Percentiles rank a stretch among this genome's conserved stretches.
Conservation (phyloP, 2,329 filamentous ascomycete genomes). For the Cercospora canescens region DNA sequence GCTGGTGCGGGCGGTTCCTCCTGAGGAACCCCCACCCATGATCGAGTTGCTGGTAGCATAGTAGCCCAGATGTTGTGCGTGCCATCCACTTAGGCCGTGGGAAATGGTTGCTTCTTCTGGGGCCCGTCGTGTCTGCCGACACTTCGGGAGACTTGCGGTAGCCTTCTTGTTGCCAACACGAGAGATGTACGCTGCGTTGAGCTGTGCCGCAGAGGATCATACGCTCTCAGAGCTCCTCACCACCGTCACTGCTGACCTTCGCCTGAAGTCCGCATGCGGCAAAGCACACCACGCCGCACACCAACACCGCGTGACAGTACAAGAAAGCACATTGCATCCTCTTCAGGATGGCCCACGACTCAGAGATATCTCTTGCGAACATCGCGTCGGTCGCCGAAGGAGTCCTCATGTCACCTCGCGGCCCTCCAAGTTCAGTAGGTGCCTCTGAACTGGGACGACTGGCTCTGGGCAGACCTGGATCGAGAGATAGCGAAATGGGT, state of each 20-base stretch:
- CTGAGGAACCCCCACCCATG: slow-evolving; percentile 8
- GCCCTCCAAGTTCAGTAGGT: slow-evolving; percentile 16
- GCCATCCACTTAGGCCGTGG: slow-evolving; percentile 16
- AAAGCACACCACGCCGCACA: slow-evolving; percentile 10
- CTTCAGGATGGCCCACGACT: slow-evolving; percentile 13
- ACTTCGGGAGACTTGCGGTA: slow-evolving; percentile 19
- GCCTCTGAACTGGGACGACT: slow-evolving; percentile 23
- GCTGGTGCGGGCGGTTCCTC: slow-evolving; percentile 7
- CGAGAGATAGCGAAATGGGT: slow-evolving; percentile 16
- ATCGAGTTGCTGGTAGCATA: slow-evolving; percentile 13
- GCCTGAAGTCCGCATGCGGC: slow-evolving; percentile 13
- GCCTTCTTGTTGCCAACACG: background rate
- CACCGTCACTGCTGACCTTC: slow-evolving; percentile 3
- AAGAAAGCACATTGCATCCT: slow-evolving; percentile 9
- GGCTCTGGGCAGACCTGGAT: slow-evolving; percentile 7
- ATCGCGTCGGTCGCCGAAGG: slow-evolving; percentile 10
- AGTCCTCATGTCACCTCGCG: slow-evolving; percentile 21
- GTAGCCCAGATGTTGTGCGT: slow-evolving; percentile 17
- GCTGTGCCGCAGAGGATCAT: slow-evolving; percentile 11
- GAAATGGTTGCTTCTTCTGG: slow-evolving; percentile 15
- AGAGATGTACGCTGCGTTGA: slow-evolving; percentile 3
- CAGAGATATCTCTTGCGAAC: slow-evolving; percentile 13
- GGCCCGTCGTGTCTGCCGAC: slow-evolving; percentile 15
- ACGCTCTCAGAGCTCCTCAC: slow-evolving; percentile 6
- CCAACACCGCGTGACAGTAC: slow-evolving; percentile 3